Conservation (phyloP, 345 rosid species). For the Citrus maxima region DNA sequence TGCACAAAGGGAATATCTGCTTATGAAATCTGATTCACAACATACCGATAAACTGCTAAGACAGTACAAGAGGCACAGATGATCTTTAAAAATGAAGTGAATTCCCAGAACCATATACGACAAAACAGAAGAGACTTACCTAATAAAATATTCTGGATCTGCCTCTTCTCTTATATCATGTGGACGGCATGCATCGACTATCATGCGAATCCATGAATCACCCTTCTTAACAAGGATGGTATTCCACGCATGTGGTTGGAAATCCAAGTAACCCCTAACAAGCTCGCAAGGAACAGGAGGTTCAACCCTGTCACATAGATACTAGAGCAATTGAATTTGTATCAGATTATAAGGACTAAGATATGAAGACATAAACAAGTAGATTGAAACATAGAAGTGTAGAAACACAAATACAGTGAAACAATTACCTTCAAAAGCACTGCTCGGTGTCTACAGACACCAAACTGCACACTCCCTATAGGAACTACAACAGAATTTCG, state of each 20-base stretch:
- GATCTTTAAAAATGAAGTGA: background rate
- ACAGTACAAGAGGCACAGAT: background rate
- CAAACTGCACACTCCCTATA: constrained; percentile 76
- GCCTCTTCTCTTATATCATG: constrained; percentile 86
- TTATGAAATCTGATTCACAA: background rate
- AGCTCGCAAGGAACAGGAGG: constrained; percentile 97
- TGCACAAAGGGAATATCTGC: background rate
- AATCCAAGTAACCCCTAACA: constrained; percentile 96
- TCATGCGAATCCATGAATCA: constrained; percentile 67
- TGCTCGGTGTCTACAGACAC: constrained; percentile 94
- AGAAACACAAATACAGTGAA: background rate
- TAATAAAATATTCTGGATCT: constrained; percentile 74
- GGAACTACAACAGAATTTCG: constrained; percentile 78
- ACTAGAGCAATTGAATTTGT: constrained; percentile 38
- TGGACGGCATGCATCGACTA: constrained; percentile 92
- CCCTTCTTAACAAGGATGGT: constrained; percentile 59
- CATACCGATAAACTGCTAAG: background rate
- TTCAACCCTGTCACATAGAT: constrained; percentile 90
- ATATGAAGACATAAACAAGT: constrained; percentile 1
- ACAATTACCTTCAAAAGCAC: constrained; percentile 78
- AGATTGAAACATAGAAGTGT: background rate
- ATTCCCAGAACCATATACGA: constrained; percentile 5
- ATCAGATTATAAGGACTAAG: constrained; percentile 19
- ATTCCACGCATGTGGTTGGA: constrained; percentile 96
- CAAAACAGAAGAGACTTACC: constrained; percentile 38